A percentile compares a stretch with the other conserved stretches of the same genome.
phyloP scores from a whole-genome alignment of 2,329 filamentous ascomycete species.

The Phaeosphaeriaceae sp. region DNA sequence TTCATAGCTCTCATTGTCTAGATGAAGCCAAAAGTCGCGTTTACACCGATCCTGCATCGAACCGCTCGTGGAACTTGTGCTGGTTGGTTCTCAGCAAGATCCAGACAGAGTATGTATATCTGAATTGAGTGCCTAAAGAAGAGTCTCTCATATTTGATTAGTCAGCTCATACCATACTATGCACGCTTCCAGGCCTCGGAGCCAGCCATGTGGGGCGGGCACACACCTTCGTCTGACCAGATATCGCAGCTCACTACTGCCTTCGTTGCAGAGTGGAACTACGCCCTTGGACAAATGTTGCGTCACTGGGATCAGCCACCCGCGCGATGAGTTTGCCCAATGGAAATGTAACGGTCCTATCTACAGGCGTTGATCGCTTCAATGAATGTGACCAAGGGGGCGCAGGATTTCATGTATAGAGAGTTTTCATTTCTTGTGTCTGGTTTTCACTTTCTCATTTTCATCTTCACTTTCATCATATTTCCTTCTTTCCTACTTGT shows the following conservation, averaged over 20 bases:
- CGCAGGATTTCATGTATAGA: neutral
- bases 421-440: neutral
- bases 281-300: constrained; percentile 69
- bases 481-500: neutral
- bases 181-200: constrained; percentile 66
- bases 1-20: constrained; percentile 64
- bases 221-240: constrained; percentile 62
- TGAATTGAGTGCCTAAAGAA: neutral
- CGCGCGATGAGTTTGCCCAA: constrained; percentile 7
- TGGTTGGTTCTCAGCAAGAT: constrained; percentile 75
- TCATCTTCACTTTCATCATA: neutral
- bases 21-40: constrained; percentile 71
- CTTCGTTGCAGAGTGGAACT: constrained; percentile 71
- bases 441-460: neutral
- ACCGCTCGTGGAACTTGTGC: constrained; percentile 76
- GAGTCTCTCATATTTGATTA: constrained; percentile 38
- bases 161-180: constrained; percentile 66
- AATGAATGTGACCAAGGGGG: neutral
- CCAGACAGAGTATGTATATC: constrained; percentile 63
- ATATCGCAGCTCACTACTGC: constrained; percentile 65
- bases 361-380: neutral
- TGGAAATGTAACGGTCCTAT: neutral
- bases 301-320: constrained; percentile 71
- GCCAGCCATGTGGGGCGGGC: constrained; percentile 73
- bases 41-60: constrained; percentile 67